A percentile compares a stretch with the other conserved stretches of the same genome.
Evolutionary conservation across 2,329 filamentous ascomycete genomes (phyloP).

Genomic region (Xylogone sp.): DNA sequence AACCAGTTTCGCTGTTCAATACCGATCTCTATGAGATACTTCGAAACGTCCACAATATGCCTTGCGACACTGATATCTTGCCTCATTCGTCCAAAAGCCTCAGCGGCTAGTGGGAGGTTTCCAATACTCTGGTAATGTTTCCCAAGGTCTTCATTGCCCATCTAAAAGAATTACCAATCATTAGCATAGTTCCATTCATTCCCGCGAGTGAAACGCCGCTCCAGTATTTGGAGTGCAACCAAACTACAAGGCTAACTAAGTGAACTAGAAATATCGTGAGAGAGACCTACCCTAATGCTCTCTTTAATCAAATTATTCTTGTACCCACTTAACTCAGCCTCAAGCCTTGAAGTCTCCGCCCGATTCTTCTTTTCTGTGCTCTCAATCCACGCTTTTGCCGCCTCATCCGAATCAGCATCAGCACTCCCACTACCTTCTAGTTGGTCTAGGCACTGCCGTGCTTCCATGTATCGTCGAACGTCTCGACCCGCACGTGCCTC

Average conservation of each 20-base stretch:
- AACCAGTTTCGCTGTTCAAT: slow-evolving; percentile 77
- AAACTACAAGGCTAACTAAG: too few relatives aligned
- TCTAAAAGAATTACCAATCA: slow-evolving; percentile 45
- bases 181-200: background rate
- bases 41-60: slow-evolving; percentile 78
- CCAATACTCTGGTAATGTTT: slow-evolving; percentile 78
- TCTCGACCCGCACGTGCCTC: slow-evolving; percentile 78
- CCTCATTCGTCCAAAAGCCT: slow-evolving; percentile 82
- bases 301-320: slow-evolving; percentile 98
- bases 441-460: slow-evolving; percentile 60
- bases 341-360: slow-evolving; percentile 71
- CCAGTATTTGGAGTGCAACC: too few relatives aligned
- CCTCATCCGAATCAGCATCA: slow-evolving; percentile 62
- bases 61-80: slow-evolving; percentile 81
- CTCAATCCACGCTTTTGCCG: slow-evolving; percentile 67
- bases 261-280: slow-evolving; percentile 18
- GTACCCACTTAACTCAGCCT: slow-evolving; percentile 83
- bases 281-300: slow-evolving; percentile 73
- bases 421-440: slow-evolving; percentile 35
- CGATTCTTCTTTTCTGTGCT: slow-evolving; percentile 50
- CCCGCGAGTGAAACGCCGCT: too few relatives aligned
- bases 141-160: slow-evolving; percentile 91
- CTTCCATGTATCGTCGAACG: slow-evolving; percentile 64
- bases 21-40: slow-evolving; percentile 72
- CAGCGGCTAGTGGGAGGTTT: slow-evolving; percentile 66